phyloP scores from a whole-genome alignment of 345 rosid genomes.

The Erodium maritimum region DNA sequence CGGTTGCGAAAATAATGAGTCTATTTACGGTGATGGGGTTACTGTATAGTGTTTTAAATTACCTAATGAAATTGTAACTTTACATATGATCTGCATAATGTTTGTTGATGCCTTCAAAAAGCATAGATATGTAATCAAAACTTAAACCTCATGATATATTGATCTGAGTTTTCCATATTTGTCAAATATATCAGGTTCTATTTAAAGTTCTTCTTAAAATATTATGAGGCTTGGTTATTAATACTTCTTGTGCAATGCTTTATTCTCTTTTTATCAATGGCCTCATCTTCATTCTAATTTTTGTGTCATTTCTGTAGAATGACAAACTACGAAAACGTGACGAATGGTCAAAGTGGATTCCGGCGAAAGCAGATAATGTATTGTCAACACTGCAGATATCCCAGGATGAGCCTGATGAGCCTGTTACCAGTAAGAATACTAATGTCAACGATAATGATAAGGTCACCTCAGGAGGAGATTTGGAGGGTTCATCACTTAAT shows the following conservation, averaged over 20 bases:
- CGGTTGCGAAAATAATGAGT: no score
- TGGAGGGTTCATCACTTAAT: conserved; percentile 7
- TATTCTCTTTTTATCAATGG: neutral
- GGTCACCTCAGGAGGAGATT: conserved; percentile 15
- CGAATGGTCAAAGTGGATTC: conserved; percentile 76
- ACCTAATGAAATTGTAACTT: neutral
- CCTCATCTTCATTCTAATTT: neutral
- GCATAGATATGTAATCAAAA: neutral
- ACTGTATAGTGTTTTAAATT: no score
- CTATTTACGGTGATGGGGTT: no score
- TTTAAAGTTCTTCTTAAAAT: no score
- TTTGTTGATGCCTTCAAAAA: neutral
- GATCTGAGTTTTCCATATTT: neutral
- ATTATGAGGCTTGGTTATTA: neutral
- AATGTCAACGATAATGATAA: conserved; percentile 19
- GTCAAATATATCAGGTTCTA: no score
- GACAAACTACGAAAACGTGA: conserved; percentile 61
- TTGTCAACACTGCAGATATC: conserved; percentile 23
- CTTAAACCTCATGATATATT: neutral
- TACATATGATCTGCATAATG: neutral
- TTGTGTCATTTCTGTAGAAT: conserved; percentile 25
- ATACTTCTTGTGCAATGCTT: neutral
- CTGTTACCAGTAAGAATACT: conserved; percentile 13
- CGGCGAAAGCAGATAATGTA: conserved; percentile 15
- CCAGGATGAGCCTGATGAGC: conserved; percentile 20